These are phyloP conservation scores for Tetratostichococcus sp. DNA, from an alignment of 139 green algal species.

Conservation along the genomic window DNA sequence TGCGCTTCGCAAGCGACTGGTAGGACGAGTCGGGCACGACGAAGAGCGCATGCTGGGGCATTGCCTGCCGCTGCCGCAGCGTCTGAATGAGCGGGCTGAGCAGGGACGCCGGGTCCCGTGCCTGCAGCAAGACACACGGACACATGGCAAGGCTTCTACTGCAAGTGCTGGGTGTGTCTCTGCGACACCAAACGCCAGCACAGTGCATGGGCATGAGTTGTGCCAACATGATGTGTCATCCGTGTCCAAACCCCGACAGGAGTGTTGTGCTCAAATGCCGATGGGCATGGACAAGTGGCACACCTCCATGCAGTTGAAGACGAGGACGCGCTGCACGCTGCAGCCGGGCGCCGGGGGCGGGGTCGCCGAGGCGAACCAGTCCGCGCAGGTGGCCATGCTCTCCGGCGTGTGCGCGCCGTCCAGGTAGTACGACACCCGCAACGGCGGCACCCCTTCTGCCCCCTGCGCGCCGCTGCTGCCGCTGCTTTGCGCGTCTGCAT, in stretches of 20 bases:
- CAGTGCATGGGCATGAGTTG: too few relatives aligned
- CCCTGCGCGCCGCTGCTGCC: background rate
- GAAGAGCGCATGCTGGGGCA: constrained; percentile 64
- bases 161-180: too few relatives aligned
- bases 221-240: too few relatives aligned
- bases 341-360: background rate
- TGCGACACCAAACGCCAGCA: too few relatives aligned
- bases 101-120: constrained; percentile 75
- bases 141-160: background rate
- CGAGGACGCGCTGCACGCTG: constrained; percentile 48
- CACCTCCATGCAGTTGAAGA: constrained; percentile 93
- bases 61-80: constrained; percentile 28
- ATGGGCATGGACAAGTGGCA: background rate
- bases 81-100: constrained; percentile 53
- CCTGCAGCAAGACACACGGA: constrained; percentile 21
- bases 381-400: constrained; percentile 80
- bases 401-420: constrained; percentile 96
- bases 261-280: too few relatives aligned
- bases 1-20: constrained; percentile 17
- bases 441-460: background rate
- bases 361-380: constrained; percentile 75
- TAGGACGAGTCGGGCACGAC: constrained; percentile 58
- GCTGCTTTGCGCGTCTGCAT: too few relatives aligned
- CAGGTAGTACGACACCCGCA: constrained; percentile 78
- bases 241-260: too few relatives aligned